A percentile compares a stretch with the other conserved stretches of the same genome.
These are phyloP conservation scores for Apiotrichum mycotoxinovorans DNA, from an alignment of 1,284 basidiomycete species.

Conservation along the genomic window DNA sequence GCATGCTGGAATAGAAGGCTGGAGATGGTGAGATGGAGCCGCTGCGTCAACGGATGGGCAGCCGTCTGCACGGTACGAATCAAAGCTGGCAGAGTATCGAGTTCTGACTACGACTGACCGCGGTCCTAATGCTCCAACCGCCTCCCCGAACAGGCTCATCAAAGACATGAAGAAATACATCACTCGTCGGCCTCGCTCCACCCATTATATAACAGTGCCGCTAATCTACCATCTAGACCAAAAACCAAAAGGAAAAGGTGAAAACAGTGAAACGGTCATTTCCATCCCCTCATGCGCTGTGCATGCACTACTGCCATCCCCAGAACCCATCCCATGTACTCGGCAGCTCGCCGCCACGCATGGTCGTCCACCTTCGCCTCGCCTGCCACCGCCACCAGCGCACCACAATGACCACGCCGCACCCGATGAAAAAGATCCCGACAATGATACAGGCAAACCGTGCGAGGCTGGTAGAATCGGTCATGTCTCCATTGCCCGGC, in stretches of 20 bases:
- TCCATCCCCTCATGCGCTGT: no score
- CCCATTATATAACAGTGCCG: no score
- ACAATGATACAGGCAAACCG: conserved; percentile 40
- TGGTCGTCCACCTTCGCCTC: conserved; percentile 30
- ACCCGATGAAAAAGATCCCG: conserved; percentile 36
- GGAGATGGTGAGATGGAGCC: not conserved
- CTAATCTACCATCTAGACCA: no score
- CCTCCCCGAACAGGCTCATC: no score
- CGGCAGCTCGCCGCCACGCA: conserved; percentile 30
- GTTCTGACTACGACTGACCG: no score
- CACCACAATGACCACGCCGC: conserved; percentile 39
- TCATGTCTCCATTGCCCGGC: conserved; percentile 48
- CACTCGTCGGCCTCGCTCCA: no score
- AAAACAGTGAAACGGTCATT: no score
- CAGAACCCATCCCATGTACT: conserved; percentile 42
- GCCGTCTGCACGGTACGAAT: no score
- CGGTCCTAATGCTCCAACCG: no score
- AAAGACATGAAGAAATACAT: no score
- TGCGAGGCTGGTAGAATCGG: conserved; percentile 22
- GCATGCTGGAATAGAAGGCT: not conserved
- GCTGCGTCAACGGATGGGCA: not conserved
- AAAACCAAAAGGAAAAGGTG: no score
- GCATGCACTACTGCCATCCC: conserved; percentile 33
- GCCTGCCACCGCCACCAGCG: conserved; percentile 45
- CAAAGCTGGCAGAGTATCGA: no score